Evolutionary conservation across 306 rosid species (phyloP), one percentile per base, ranked within the genome.

Genomic region (Sicyos edulis): DNA sequence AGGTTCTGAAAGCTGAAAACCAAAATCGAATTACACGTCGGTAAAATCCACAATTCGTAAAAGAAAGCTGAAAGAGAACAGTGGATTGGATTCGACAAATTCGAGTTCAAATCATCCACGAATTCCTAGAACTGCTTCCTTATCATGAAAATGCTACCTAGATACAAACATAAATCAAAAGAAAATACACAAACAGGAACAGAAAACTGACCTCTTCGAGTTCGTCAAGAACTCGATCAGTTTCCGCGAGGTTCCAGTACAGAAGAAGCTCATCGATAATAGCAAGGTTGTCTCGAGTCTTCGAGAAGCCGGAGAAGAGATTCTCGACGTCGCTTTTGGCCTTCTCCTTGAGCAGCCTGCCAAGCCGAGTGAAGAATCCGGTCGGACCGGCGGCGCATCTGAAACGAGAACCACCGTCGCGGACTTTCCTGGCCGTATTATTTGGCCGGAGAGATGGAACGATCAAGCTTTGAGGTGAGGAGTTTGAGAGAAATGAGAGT

Each of bases 241-340:
- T 93, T 40, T 93, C 99, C 29, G 97, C 88, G 77, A 93, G 96
- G 79, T 93, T 89, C 97, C 97, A 93, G 62, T 88, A 93, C 32
- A 93, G 92, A 11, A 93, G 88, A 32, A 93, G 97, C 89, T 93
- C 97, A 40, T 92, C 97, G 9, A 93, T 73, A 76, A 93, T 95
- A 8, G 96, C 92, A 73, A 93, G 97, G 22, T 93, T 93, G 73
- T 75, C 89, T 0, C 99, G 84, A 3, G 99, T 93, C 77, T 93
- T 93, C 5, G 95, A 85, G 84, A 93, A 93, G 15, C 99, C 99
- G 0, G 92, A 83, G 86, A 91, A 83, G 47, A 93, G 15, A 82
- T 91, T 93, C 44, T 93, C 99, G 11, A 93, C 96, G 56, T 93
- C 99, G 50, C 92, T 88, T 82, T 89, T 86, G 29, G 97, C 96